phyloP scores from a whole-genome alignment of 2,329 filamentous ascomycete genomes.

The Calonectria montana region DNA sequence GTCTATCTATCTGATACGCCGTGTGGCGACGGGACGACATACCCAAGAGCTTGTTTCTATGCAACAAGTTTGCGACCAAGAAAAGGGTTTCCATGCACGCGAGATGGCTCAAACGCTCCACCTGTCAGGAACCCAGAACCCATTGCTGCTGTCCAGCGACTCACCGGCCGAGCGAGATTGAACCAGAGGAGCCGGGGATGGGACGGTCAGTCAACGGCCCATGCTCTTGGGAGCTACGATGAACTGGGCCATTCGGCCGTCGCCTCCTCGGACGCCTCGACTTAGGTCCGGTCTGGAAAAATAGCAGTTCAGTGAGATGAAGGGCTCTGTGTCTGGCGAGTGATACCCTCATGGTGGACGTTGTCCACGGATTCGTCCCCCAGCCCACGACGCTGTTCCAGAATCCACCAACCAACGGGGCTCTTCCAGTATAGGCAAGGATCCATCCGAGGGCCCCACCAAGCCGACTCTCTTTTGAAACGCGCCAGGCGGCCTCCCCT shows the following conservation, averaged over 20 bases:
- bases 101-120: slow-evolving; percentile 15
- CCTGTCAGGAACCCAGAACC: slow-evolving; percentile 5
- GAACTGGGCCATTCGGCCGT: slow-evolving; percentile 16
- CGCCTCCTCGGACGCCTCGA: not conserved
- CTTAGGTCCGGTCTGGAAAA: not conserved
- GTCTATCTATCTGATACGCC: slow-evolving; percentile 32
- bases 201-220: not conserved
- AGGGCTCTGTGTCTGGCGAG: slow-evolving; percentile 6
- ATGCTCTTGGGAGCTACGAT: not conserved
- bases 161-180: slow-evolving; percentile 31
- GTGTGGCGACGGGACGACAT: slow-evolving; percentile 25
- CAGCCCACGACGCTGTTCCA: not conserved
- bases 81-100: slow-evolving; percentile 6
- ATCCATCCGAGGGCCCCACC: slow-evolving; percentile 5
- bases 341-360: slow-evolving; percentile 32
- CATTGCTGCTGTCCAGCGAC: slow-evolving; percentile 2
- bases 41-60: slow-evolving; percentile 18
- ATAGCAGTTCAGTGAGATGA: not conserved
- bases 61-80: not conserved
- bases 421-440: slow-evolving; percentile 3
- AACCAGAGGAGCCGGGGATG: slow-evolving; percentile 8
- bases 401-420: slow-evolving; percentile 22
- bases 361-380: slow-evolving; percentile 11
- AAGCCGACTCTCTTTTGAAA: slow-evolving; percentile 20
- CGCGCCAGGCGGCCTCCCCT: slow-evolving; percentile 27